Evolutionary conservation across 2,329 filamentous ascomycete genomes (phyloP).

Genomic region (Bipolaris bicolor): DNA sequence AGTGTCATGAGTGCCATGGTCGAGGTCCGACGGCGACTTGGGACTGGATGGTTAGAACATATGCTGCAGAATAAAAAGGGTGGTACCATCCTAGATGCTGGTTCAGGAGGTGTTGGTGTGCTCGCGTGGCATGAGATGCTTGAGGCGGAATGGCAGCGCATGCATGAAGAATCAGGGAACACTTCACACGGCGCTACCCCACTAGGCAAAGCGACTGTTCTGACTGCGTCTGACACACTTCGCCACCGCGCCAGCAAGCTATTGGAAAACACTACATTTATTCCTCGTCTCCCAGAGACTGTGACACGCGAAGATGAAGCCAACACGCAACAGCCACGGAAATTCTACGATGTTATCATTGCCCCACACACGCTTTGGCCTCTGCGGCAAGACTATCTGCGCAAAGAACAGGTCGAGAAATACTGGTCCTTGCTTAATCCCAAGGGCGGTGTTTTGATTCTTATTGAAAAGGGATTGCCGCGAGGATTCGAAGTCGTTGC

Average conservation of each 20-base stretch:
- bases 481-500: constrained; percentile 92
- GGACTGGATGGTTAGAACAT: constrained; percentile 71
- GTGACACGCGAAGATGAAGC: constrained; percentile 64
- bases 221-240: constrained; percentile 77
- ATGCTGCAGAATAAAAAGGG: constrained; percentile 66
- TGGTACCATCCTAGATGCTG: constrained; percentile 74
- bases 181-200: constrained; percentile 51
- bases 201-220: constrained; percentile 77
- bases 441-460: constrained; percentile 81
- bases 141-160: constrained; percentile 78
- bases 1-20: constrained; percentile 70
- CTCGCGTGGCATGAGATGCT: constrained; percentile 80
- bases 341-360: constrained; percentile 88
- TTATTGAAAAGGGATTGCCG: constrained; percentile 90
- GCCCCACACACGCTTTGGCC: constrained; percentile 83
- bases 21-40: constrained; percentile 75
- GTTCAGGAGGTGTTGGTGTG: constrained; percentile 73
- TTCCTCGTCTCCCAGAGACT: constrained; percentile 90
- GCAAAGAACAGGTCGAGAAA: constrained; percentile 81
- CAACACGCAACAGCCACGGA: constrained; percentile 58
- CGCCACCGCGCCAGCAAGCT: constrained; percentile 77
- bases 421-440: constrained; percentile 87
- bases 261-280: constrained; percentile 86
- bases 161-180: constrained; percentile 54
- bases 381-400: constrained; percentile 74